Evolutionary conservation across 148 eudicot genomes (phyloP).

Genomic region (Arctostaphylos glauca): DNA sequence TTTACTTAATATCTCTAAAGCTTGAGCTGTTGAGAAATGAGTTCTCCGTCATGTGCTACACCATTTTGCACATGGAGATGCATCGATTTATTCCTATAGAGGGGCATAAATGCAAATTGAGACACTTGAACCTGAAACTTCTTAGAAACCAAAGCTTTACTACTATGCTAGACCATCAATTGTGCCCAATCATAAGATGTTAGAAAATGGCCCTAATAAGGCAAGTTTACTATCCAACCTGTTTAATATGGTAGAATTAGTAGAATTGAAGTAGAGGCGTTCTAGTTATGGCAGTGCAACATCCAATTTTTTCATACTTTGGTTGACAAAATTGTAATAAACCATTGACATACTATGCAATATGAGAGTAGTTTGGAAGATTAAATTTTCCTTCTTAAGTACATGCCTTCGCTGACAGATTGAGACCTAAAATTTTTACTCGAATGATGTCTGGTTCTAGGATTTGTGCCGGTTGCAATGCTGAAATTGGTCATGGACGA

Average conservation of each 20-base stretch:
- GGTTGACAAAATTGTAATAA: neutral
- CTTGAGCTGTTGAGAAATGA: too few species aligned
- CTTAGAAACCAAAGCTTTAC: neutral
- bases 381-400: neutral
- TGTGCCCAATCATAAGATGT: neutral
- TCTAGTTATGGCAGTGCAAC: neutral
- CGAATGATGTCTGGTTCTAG: conserved; percentile 24
- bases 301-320: neutral
- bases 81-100: neutral
- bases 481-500: conserved; percentile 84
- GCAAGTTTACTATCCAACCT: neutral
- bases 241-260: neutral
- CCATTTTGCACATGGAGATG: neutral
- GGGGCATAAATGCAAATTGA: neutral
- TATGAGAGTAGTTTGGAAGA: neutral
- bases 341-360: neutral
- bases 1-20: too few species aligned
- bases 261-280: neutral
- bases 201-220: neutral
- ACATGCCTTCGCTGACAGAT: neutral
- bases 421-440: neutral
- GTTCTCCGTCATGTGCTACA: neutral
- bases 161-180: neutral
- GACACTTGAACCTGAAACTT: neutral
- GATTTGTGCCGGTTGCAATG: conserved; percentile 81